Conservation (phyloP, 495 filamentous ascomycete species). For the Tricharina praecox region DNA sequence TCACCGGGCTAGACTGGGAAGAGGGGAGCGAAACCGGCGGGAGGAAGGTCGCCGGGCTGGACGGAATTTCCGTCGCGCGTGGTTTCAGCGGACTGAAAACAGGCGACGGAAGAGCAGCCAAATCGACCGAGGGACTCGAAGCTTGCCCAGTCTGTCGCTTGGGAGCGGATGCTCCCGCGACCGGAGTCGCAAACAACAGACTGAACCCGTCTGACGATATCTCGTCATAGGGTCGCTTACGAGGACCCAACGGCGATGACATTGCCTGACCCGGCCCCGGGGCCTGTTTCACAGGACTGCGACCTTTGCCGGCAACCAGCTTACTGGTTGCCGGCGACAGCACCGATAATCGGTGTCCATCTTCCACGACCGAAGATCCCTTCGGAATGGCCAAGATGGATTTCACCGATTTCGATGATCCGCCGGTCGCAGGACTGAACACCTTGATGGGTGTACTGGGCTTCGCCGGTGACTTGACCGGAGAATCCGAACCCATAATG, state of each 20-base stretch:
- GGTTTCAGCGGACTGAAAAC: not conserved
- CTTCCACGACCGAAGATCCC: not conserved
- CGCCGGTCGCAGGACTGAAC: not conserved
- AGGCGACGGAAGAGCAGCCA: not conserved
- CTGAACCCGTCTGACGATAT: not conserved
- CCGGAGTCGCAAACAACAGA: not conserved
- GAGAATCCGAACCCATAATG: not conserved
- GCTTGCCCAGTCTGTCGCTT: too few species aligned
- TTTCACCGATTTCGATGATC: not conserved
- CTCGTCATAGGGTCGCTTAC: conserved; percentile 1
- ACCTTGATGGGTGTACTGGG: conserved; percentile 2
- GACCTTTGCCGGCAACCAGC: not conserved
- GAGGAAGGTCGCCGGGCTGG: not conserved
- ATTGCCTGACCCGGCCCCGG: too few species aligned
- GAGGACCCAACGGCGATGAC: too few species aligned
- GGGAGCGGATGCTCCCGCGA: too few species aligned
- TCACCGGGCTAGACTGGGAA: not conserved
- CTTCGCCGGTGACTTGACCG: not conserved
- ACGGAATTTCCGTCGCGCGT: not conserved
- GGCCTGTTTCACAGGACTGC: conserved; percentile 1
- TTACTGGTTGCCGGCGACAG: not conserved
- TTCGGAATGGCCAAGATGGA: not conserved
- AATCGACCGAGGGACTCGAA: not conserved
- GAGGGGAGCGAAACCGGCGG: not conserved
- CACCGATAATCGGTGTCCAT: not conserved